Evolutionary conservation across 805 yeast genomes (phyloP).

Genomic region (Saturnispora galanensis): DNA sequence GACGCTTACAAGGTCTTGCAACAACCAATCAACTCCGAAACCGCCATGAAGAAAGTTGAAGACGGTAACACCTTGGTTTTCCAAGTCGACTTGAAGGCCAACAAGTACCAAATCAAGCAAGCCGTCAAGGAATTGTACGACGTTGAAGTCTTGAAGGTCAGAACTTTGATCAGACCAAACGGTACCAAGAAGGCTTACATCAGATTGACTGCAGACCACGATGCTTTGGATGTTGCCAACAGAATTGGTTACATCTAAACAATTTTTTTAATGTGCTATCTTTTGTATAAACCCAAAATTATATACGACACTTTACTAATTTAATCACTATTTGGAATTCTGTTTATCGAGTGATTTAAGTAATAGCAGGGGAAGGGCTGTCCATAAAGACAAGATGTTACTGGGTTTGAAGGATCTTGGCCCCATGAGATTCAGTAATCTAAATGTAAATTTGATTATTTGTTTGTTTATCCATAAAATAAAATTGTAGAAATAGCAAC

Average conservation of each 20-base stretch:
- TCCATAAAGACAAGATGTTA: no score
- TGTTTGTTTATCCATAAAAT: no score
- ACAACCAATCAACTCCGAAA: constrained; percentile 94
- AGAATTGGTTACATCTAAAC: constrained; percentile 95
- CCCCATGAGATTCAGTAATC: no score
- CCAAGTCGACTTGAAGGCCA: constrained; percentile 94
- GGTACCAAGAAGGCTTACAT: constrained; percentile 99
- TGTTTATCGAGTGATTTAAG: no score
- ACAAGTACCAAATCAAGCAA: constrained; percentile 96
- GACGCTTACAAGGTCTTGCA: constrained; percentile 93
- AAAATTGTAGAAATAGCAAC: no score
- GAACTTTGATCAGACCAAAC: constrained; percentile 97
- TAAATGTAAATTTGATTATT: no score
- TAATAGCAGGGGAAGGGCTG: no score
- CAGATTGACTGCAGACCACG: constrained; percentile 97
- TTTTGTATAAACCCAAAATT: background rate
- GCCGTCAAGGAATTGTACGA: constrained; percentile 98
- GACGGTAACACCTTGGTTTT: constrained; percentile 98
- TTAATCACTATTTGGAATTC: background rate
- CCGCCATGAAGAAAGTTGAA: constrained; percentile 99
- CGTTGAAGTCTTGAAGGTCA: constrained; percentile 87
- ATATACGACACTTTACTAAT: background rate
- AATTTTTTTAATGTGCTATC: background rate
- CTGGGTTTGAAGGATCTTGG: no score
- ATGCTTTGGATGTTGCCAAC: constrained; percentile 99